Conservation (phyloP, 441 rosid species). For the Euphorbia neoarborescens region DNA sequence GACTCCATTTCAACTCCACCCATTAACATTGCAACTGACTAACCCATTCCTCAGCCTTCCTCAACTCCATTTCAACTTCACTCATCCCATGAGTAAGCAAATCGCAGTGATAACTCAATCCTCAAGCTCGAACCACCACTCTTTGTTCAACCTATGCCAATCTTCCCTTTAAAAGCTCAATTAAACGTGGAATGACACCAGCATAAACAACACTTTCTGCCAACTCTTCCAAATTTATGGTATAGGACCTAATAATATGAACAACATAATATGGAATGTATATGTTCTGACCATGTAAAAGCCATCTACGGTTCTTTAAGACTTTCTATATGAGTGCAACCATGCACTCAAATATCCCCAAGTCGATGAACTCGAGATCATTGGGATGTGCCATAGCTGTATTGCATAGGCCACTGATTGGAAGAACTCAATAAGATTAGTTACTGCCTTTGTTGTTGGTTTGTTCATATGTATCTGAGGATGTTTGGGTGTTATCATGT, state of each 20-base stretch:
- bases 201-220: slow-evolving; percentile 77
- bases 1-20: slow-evolving; percentile 86
- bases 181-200: slow-evolving; percentile 69
- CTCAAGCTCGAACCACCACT: slow-evolving; percentile 84
- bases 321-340: slow-evolving; percentile 90
- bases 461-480: no score
- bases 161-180: slow-evolving; percentile 83
- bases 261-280: slow-evolving; percentile 96
- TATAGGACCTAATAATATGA: slow-evolving; percentile 90
- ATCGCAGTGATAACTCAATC: slow-evolving; percentile 85
- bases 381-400: slow-evolving; percentile 99
- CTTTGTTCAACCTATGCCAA: slow-evolving; percentile 95
- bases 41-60: slow-evolving; percentile 98
- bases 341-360: slow-evolving; percentile 95
- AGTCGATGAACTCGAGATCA: slow-evolving; percentile 85
- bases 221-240: slow-evolving; percentile 96
- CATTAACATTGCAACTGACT: slow-evolving; percentile 97
- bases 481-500: no score
- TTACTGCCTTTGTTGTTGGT: no score
- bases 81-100: slow-evolving; percentile 97
- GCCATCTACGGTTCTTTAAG: slow-evolving; percentile 79
- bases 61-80: slow-evolving; percentile 94
- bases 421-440: no score
- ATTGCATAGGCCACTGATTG: slow-evolving; percentile 97
- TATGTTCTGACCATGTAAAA: slow-evolving; percentile 85